These are phyloP conservation scores for Cenchrus americanus DNA, from an alignment of 176 grass and related monocot species.

Conservation along the genomic window DNA sequence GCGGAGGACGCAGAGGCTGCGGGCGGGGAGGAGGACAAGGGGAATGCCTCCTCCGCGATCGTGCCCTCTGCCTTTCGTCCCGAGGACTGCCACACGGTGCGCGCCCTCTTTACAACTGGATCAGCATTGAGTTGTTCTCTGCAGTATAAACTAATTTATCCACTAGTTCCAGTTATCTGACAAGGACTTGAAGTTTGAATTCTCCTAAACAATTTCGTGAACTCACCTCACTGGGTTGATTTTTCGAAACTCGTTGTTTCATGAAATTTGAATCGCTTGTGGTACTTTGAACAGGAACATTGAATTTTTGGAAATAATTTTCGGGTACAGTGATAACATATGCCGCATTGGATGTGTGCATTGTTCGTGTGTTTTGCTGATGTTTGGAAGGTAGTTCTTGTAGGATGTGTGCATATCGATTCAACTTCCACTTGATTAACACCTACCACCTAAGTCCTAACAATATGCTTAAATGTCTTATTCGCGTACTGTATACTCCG, in stretches of 20 bases:
- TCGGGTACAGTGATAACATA: neutral
- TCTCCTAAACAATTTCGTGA: neutral
- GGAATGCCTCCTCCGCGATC: conserved; percentile 49
- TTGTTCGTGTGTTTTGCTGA: neutral
- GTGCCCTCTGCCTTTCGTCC: conserved; percentile 50
- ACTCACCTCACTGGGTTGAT: neutral
- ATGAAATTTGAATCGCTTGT: neutral
- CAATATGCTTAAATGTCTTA: conserved; percentile 4
- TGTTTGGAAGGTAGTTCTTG: neutral
- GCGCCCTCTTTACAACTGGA: neutral
- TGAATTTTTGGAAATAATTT: neutral
- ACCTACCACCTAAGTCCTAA: neutral
- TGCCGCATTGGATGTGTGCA: neutral
- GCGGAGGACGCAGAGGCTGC: conserved; percentile 26
- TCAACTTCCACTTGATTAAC: neutral
- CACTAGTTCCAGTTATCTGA: conserved; percentile 4
- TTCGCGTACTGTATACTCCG: neutral
- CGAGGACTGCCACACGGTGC: conserved; percentile 66
- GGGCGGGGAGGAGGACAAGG: conserved; percentile 22
- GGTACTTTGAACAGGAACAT: neutral
- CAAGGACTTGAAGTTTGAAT: neutral
- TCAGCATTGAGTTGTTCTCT: neutral
- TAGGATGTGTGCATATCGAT: neutral
- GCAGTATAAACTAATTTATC: neutral
- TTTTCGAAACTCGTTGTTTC: neutral